These are phyloP conservation scores for Isatis tinctoria DNA, from an alignment of 345 rosid genomes.

Conservation along the genomic window DNA sequence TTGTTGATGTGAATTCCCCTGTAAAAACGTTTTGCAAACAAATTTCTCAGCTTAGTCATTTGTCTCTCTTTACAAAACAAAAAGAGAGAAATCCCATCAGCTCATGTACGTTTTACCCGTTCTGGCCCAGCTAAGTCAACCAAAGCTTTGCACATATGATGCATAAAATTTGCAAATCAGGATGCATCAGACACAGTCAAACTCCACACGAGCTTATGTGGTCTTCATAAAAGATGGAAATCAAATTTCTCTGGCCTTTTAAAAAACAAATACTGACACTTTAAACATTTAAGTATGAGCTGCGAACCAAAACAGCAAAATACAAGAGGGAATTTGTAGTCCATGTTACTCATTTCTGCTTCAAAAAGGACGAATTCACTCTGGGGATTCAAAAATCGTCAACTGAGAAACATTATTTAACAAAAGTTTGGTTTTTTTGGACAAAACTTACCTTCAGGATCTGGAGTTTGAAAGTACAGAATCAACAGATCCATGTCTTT, in stretches of 20 bases:
- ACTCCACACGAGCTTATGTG: not conserved
- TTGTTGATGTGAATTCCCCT: too few species aligned
- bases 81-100: too few species aligned
- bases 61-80: too few species aligned
- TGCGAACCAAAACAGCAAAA: not conserved
- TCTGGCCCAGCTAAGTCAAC: too few species aligned
- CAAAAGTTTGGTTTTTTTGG: not conserved
- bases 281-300: not conserved
- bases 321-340: not conserved
- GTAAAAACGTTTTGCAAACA: too few species aligned
- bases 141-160: too few species aligned
- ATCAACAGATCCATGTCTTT: conserved; percentile 75
- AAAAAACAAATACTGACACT: not conserved
- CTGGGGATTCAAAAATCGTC: too few species aligned
- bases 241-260: not conserved
- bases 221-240: not conserved
- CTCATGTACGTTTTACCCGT: too few species aligned
- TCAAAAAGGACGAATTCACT: not conserved
- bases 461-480: conserved; percentile 75
- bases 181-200: not conserved
- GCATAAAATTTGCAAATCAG: too few species aligned
- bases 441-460: conserved; percentile 51
- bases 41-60: too few species aligned
- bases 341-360: not conserved
- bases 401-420: not conserved